Evolutionary conservation across 139 green algal genomes (phyloP), one percentile per base, ranked within the genome.

Genomic region (Coelastrella sp.): DNA sequence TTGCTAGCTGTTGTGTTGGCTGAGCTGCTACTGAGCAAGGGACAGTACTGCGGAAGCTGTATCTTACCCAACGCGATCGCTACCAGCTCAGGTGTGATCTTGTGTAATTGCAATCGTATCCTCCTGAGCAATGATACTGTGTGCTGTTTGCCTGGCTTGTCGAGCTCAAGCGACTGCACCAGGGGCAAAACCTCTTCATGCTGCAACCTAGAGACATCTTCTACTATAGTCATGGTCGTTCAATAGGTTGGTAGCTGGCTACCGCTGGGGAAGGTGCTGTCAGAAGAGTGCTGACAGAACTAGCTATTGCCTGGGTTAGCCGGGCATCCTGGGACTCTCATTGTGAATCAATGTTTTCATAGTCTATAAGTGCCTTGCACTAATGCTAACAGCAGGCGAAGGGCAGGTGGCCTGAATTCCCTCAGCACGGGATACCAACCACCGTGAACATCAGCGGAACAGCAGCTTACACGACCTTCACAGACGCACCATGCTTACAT

Each of bases 171-270:
- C 13, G 7, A 58, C 0, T 68, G 54, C 83, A 88, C 77, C 10
- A 88, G 83, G 3, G 83, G 83, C 54, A 88, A 54, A 8, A 22
- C 83, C 54, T 88, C 83, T 59, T 88, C 83, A 58, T 80, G 10
- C 13, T 58, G 66, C 14, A 61, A 8, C 5, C 7, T 22, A 2
- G 23, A 23, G 32, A 5, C 23, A 3, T 77, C 60, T 54, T 87
- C 81, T 2, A 78, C 17, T 10, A 78, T 7, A 22, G 23, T 65
- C 82, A 78, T 79, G 19, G 10, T 10, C 20, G 10, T 71, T 19
- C 11, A 71, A 19, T 2, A 19, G 61, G 10, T 71, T 71, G 11
- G 8, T 19, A 10, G 8, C 10, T 71, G 61, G 10, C 61, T 71
- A 47, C 32, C 32, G 32, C 1, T 47, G 32, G 32, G 32, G 32